Evolutionary conservation across 257 asterid species (phyloP).

Genomic region (Penstemon newberryi): DNA sequence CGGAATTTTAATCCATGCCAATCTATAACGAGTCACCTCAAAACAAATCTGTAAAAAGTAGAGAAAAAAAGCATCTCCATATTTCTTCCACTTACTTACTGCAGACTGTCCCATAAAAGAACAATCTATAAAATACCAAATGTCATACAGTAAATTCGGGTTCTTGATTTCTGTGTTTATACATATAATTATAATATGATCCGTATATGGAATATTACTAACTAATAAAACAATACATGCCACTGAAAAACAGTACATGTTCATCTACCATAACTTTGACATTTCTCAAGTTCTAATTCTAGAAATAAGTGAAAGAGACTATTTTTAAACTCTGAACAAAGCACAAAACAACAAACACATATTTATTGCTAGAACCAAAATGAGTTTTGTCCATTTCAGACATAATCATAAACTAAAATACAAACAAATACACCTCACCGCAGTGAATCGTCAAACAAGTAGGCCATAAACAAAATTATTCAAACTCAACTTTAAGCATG

Average conservation of each 20-base stretch:
- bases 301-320: constrained; percentile 32
- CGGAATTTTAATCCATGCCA: too few relatives aligned
- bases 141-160: constrained; percentile 24
- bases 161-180: neutral
- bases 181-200: too few relatives aligned
- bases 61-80: constrained; percentile 19
- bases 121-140: constrained; percentile 35
- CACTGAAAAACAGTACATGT: constrained; percentile 20
- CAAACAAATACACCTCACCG: constrained; percentile 32
- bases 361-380: constrained; percentile 20
- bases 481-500: constrained; percentile 14
- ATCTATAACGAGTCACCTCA: neutral
- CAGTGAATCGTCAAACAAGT: constrained; percentile 30
- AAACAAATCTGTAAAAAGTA: neutral
- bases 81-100: constrained; percentile 13
- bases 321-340: constrained; percentile 25
- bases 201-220: too few relatives aligned
- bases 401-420: constrained; percentile 36
- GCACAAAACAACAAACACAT: constrained; percentile 19
- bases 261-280: constrained; percentile 37
- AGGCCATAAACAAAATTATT: neutral
- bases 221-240: too few relatives aligned
- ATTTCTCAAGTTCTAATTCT: constrained; percentile 31
- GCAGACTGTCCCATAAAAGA: constrained; percentile 25
- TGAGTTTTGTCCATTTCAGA: constrained; percentile 41